Conservation (phyloP, 345 rosid species). For the Ceriops decandra region DNA sequence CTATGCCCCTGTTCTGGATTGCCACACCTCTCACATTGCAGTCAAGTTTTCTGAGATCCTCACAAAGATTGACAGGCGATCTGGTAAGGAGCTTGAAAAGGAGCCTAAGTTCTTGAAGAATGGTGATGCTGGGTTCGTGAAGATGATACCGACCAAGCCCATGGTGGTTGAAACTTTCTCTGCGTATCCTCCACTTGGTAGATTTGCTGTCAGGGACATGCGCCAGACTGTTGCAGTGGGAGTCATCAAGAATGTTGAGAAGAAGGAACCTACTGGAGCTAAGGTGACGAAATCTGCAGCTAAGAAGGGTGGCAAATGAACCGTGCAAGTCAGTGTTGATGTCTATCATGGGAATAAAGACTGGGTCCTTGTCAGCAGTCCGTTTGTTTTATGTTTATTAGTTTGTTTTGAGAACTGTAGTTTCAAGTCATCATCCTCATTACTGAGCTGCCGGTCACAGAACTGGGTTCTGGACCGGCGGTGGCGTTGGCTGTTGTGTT, state of each 20-base stretch:
- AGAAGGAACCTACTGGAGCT: no score
- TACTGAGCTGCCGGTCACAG: constrained; percentile 1
- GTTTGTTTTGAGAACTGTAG: no score
- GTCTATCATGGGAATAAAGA: background rate
- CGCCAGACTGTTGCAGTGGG: constrained; percentile 9
- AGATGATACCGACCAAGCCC: no score
- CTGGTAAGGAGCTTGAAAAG: no score
- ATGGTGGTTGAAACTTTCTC: constrained; percentile 23
- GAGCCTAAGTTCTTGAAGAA: constrained; percentile 29
- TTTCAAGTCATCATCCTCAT: background rate
- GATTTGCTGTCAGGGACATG: constrained; percentile 27
- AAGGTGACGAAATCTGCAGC: no score
- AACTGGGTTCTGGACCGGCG: constrained; percentile 25
- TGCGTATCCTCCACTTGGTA: constrained; percentile 18
- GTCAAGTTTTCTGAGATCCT: constrained; percentile 57
- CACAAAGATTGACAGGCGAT: constrained; percentile 31
- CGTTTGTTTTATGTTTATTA: no score
- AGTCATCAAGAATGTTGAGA: no score
- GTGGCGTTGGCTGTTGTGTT: constrained; percentile 7
- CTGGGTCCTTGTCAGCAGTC: no score
- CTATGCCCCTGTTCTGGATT: no score
- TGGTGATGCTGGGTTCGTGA: constrained; percentile 42
- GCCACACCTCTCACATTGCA: constrained; percentile 21
- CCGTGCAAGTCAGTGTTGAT: background rate
- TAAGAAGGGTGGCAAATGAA: constrained; percentile 10